Evolutionary conservation across 2,329 filamentous ascomycete species (phyloP).

Genomic region (Aspergillus sp.): DNA sequence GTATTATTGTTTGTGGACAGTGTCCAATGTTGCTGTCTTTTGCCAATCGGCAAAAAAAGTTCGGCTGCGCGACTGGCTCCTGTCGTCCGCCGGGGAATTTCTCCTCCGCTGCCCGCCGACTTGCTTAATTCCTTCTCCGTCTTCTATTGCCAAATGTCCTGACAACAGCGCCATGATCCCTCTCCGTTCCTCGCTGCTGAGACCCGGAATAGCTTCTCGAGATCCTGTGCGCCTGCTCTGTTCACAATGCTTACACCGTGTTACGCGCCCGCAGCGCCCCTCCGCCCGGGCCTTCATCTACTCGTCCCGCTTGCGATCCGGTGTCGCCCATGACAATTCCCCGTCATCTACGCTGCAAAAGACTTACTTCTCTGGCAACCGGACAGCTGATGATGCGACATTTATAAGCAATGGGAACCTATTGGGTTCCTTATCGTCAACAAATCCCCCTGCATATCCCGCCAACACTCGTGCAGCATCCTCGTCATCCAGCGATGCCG

Average conservation of each 20-base stretch:
- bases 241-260: constrained; percentile 27
- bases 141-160: neutral
- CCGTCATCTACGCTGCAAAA: constrained; percentile 25
- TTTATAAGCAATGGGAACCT: constrained; percentile 14
- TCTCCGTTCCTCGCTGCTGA: constrained; percentile 30
- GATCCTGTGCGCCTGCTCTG: constrained; percentile 24
- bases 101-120: constrained; percentile 3
- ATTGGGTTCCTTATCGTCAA: constrained; percentile 21
- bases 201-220: constrained; percentile 22
- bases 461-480: constrained; percentile 5
- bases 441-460: constrained; percentile 13
- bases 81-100: constrained; percentile 22
- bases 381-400: constrained; percentile 11
- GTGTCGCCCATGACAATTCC: constrained; percentile 20
- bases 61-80: constrained; percentile 22
- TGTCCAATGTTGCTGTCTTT: neutral
- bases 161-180: constrained; percentile 26
- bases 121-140: neutral
- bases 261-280: constrained; percentile 10
- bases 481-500: constrained; percentile 11
- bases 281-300: constrained; percentile 25
- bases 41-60: neutral
- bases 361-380: constrained; percentile 36
- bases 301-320: constrained; percentile 24
- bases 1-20: neutral